Evolutionary conservation across 108 stramenopile species (phyloP).

Genomic region (Nitzschia palea): DNA sequence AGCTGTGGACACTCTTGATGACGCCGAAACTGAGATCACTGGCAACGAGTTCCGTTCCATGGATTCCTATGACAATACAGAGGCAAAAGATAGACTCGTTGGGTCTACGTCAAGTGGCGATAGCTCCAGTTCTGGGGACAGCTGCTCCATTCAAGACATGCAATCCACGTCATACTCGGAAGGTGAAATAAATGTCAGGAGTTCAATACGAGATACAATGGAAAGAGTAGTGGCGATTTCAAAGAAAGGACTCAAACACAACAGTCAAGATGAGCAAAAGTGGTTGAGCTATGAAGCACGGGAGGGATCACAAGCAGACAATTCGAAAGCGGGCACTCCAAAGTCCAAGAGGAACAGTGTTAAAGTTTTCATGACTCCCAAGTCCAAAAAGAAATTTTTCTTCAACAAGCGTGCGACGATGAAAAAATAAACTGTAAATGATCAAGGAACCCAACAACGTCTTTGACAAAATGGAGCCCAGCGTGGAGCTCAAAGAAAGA

Average conservation of each 20-base stretch:
- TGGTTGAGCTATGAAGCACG: slow-evolving; percentile 16
- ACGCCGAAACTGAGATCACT: no score
- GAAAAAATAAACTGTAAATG: slow-evolving; percentile 1
- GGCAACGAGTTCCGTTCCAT: slow-evolving; percentile 1
- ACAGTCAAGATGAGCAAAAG: neutral
- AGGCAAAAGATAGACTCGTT: neutral
- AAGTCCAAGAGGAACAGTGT: neutral
- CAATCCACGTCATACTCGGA: slow-evolving; percentile 9
- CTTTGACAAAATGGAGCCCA: no score
- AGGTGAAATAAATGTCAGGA: slow-evolving; percentile 24
- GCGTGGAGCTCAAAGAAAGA: no score
- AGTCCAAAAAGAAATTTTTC: slow-evolving; percentile 9
- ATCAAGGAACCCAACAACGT: no score
- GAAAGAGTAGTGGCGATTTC: slow-evolving; percentile 23
- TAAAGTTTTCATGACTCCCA: neutral
- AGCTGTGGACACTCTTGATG: neutral
- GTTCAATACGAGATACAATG: slow-evolving; percentile 37
- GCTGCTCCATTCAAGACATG: slow-evolving; percentile 1
- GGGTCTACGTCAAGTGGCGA: neutral
- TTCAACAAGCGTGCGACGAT: slow-evolving; percentile 9
- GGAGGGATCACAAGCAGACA: neutral
- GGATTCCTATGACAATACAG: slow-evolving; percentile 9
- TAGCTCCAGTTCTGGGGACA: neutral
- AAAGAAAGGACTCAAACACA: slow-evolving; percentile 1
- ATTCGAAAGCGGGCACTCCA: neutral